These are phyloP conservation scores for Daedaleopsis sinensis DNA, from an alignment of 768 basidiomycete species.

Conservation along the genomic window DNA sequence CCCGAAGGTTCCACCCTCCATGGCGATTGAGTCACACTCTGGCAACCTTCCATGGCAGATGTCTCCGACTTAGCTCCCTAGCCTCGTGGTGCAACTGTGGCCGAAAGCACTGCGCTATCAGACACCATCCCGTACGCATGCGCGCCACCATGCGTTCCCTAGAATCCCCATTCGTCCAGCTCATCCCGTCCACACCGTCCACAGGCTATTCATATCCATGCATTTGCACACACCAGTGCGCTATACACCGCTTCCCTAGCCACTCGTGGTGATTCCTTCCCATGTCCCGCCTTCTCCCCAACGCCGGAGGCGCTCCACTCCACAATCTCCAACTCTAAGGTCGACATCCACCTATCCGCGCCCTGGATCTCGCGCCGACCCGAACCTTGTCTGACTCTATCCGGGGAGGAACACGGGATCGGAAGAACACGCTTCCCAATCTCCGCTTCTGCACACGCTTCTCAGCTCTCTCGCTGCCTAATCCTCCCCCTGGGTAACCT, in stretches of 20 bases:
- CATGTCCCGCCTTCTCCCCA: background rate
- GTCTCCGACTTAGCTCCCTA: background rate
- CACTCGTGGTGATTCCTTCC: background rate
- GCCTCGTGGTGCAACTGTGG: background rate
- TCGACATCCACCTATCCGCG: background rate
- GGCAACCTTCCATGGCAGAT: background rate
- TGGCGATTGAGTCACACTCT: background rate
- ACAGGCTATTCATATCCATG: background rate
- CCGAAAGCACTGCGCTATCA: background rate
- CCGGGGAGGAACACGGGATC: background rate
- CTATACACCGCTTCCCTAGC: background rate
- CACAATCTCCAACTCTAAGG: background rate
- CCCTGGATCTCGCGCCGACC: background rate
- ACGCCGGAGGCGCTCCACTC: background rate
- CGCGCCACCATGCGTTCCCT: background rate
- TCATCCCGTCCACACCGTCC: background rate
- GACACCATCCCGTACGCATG: background rate
- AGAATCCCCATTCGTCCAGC: background rate
- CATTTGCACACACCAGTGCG: background rate
- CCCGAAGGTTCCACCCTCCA: background rate
- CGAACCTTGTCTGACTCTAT: background rate
- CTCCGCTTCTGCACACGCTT: slow-evolving; percentile 1
- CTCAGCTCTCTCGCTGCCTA: background rate
- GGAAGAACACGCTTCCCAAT: background rate
- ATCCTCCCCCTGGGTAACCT: background rate